Evolutionary conservation across 2,329 filamentous ascomycete species (phyloP).

Genomic region (Aspergillus sp.): DNA sequence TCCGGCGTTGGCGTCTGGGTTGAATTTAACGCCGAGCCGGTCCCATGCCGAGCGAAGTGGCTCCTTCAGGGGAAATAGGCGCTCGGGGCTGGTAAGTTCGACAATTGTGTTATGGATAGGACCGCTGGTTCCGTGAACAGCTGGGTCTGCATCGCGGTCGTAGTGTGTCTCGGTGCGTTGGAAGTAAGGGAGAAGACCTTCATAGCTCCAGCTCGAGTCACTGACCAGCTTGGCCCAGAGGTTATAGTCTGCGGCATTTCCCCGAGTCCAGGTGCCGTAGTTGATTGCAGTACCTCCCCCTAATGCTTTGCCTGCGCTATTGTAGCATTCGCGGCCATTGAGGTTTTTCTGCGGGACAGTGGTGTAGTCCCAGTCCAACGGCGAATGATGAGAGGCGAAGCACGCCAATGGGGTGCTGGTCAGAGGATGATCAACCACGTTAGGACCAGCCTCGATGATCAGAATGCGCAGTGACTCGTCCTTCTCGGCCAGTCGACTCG

Average conservation of each 20-base stretch:
- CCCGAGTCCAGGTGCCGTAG: conserved; percentile 45
- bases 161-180: conserved; percentile 39
- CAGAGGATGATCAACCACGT: conserved; percentile 14
- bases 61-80: conserved; percentile 42
- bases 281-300: conserved; percentile 46
- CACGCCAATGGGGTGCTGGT: conserved; percentile 9
- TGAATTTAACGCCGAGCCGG: conserved; percentile 29
- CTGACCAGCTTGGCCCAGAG: conserved; percentile 45
- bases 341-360: conserved; percentile 32
- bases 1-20: conserved; percentile 29
- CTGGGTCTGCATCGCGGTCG: conserved; percentile 16
- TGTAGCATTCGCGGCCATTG: conserved; percentile 24
- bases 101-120: conserved; percentile 22
- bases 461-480: conserved; percentile 18
- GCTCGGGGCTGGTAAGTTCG: conserved; percentile 21
- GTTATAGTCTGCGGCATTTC: conserved; percentile 47
- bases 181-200: conserved; percentile 49
- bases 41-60: conserved; percentile 39
- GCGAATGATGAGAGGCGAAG: conserved; percentile 24
- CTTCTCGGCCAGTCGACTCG: conserved; percentile 27
- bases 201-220: conserved; percentile 48
- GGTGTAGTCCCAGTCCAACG: conserved; percentile 33
- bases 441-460: conserved; percentile 33
- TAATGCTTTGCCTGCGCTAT: conserved; percentile 39
- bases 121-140: conserved; percentile 28